phyloP scores from a whole-genome alignment of 352 stramenopile genomes.

The Phytopythium cucurbitacearum region DNA sequence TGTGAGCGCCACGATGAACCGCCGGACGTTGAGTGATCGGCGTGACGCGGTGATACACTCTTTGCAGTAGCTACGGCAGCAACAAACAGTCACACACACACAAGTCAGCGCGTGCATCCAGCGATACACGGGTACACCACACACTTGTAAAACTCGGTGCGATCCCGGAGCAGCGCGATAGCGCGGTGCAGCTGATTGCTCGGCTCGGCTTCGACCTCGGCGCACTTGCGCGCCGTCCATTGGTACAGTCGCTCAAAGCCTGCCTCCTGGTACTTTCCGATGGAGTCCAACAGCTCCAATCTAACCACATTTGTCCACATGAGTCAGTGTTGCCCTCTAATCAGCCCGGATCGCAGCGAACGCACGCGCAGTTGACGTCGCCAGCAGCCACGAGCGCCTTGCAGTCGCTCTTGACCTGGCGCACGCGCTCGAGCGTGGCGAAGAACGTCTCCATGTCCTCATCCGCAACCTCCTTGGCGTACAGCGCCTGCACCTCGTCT shows the following conservation, averaged over 20 bases:
- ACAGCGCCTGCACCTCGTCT: constrained; percentile 58
- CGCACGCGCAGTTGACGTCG: constrained; percentile 40
- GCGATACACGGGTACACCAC: neutral
- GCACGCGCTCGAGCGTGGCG: constrained; percentile 56
- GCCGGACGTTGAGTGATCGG: constrained; percentile 49
- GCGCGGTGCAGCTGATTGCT: constrained; percentile 62
- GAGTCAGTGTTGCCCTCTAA: neutral
- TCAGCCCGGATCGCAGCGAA: neutral
- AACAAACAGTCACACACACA: constrained; percentile 1
- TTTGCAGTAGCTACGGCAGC: constrained; percentile 65
- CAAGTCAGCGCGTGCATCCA: neutral
- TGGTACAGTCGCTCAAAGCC: constrained; percentile 85
- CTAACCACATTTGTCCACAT: constrained; percentile 13
- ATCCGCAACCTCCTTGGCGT: constrained; percentile 26
- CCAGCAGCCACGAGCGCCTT: constrained; percentile 40
- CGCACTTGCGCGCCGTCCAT: constrained; percentile 83
- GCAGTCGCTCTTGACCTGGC: constrained; percentile 71
- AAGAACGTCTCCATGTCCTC: constrained; percentile 65
- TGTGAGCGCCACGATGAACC: constrained; percentile 78
- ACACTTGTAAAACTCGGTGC: constrained; percentile 76
- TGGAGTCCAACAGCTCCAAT: constrained; percentile 83
- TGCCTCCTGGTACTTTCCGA: constrained; percentile 79
- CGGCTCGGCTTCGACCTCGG: constrained; percentile 49
- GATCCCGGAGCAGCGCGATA: constrained; percentile 58
- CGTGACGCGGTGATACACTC: constrained; percentile 58